A percentile compares a stretch with the other conserved stretches of the same genome.
Evolutionary conservation across 345 rosid species (phyloP).

Genomic region (Lumnitzera racemosa): DNA sequence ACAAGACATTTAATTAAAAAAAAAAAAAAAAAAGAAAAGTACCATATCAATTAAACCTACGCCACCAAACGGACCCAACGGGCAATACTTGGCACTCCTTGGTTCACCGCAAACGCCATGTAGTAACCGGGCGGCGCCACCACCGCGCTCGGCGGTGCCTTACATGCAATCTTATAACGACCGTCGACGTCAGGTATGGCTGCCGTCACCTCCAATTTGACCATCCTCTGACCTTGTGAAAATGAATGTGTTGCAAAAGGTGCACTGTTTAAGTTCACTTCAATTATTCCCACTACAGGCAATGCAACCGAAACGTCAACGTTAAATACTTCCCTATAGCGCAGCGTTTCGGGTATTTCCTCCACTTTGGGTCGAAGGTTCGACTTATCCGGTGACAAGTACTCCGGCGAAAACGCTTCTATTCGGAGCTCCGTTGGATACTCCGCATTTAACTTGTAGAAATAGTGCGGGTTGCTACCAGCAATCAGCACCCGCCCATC

Average conservation of each 20-base stretch:
- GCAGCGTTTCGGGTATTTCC: conserved; percentile 41
- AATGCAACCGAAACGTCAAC: conserved; percentile 46
- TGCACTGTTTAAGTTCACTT: conserved; percentile 51
- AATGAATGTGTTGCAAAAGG: conserved; percentile 88
- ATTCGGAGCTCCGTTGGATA: conserved; percentile 77
- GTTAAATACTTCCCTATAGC: conserved; percentile 40
- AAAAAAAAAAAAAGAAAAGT: too few species aligned
- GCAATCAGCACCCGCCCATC: conserved; percentile 76
- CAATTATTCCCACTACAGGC: conserved; percentile 66
- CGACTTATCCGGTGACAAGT: conserved; percentile 65
- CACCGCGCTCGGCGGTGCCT: conserved; percentile 64
- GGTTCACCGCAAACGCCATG: conserved; percentile 80
- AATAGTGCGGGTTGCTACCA: conserved; percentile 83
- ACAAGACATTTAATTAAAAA: too few species aligned
- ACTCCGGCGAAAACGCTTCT: conserved; percentile 88
- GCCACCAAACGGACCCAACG: conserved; percentile 69
- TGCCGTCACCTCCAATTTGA: conserved; percentile 54
- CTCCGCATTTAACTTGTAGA: conserved; percentile 48
- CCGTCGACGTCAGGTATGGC: conserved; percentile 38
- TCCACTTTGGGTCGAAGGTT: conserved; percentile 60
- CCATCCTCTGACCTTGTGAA: conserved; percentile 76
- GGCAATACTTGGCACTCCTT: conserved; percentile 85
- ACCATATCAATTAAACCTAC: conserved; percentile 15
- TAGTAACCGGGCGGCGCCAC: conserved; percentile 90
- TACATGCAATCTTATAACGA: conserved; percentile 50